These are phyloP conservation scores for Hippophae rhamnoides DNA, from an alignment of 306 rosid genomes.

Conservation along the genomic window DNA sequence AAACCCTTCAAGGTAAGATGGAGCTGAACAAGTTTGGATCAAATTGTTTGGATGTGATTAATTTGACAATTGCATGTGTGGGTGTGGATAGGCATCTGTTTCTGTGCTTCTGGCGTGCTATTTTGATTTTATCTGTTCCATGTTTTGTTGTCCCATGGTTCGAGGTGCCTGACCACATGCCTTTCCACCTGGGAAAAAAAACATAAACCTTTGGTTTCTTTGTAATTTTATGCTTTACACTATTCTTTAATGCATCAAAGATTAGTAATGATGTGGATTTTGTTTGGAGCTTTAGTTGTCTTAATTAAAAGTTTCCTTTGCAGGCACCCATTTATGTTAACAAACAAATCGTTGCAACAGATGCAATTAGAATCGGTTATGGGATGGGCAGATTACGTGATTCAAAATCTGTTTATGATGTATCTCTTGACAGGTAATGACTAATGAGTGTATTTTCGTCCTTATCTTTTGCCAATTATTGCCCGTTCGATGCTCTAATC, in stretches of 20 bases:
- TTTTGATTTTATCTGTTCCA: too few relatives aligned
- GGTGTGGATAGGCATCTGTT: not conserved
- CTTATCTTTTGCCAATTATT: constrained; percentile 6
- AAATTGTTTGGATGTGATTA: not conserved
- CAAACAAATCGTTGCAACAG: constrained; percentile 65
- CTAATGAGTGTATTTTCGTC: constrained; percentile 11
- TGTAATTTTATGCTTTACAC: not conserved
- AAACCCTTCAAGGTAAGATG: not conserved
- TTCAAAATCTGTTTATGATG: constrained; percentile 57
- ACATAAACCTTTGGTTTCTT: too few relatives aligned
- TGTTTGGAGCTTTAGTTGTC: constrained; percentile 3
- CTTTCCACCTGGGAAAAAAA: too few relatives aligned
- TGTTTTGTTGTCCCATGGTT: too few relatives aligned
- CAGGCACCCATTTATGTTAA: constrained; percentile 95
- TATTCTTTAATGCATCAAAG: not conserved
- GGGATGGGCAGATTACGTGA: constrained; percentile 59
- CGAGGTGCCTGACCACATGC: too few relatives aligned
- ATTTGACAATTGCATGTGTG: not conserved
- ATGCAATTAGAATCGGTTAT: constrained; percentile 67
- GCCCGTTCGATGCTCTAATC: constrained; percentile 12
- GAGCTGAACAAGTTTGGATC: not conserved
- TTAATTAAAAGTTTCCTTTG: constrained; percentile 21
- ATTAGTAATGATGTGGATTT: constrained; percentile 4
- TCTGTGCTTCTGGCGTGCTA: too few relatives aligned
- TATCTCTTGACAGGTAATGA: constrained; percentile 78